phyloP scores from a whole-genome alignment of 371 early-diverging fungal genomes.

The Apophysomyces sp. region DNA sequence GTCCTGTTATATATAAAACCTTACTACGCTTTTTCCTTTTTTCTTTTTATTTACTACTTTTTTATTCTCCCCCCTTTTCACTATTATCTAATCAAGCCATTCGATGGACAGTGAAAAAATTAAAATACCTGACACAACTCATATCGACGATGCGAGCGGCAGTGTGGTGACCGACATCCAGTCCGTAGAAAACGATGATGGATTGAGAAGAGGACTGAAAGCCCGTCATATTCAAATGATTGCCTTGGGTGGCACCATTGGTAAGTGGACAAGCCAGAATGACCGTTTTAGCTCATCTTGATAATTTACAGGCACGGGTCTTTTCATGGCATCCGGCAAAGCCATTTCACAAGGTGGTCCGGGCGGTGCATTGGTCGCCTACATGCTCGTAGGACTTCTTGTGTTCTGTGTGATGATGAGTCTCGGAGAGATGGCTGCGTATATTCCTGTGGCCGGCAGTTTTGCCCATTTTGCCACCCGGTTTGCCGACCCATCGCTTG shows the following conservation, averaged over 20 bases:
- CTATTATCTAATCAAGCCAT: neutral
- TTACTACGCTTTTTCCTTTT: neutral
- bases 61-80: neutral
- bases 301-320: conserved; percentile 64
- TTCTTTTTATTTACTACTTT: neutral
- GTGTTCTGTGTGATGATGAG: conserved; percentile 78
- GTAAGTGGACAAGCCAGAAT: conserved; percentile 13
- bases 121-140: conserved; percentile 13
- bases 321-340: conserved; percentile 83
- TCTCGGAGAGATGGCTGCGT: conserved; percentile 83
- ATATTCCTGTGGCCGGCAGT: conserved; percentile 77
- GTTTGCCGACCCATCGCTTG: conserved; percentile 76
- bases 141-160: conserved; percentile 24
- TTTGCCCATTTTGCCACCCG: conserved; percentile 78
- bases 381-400: conserved; percentile 64
- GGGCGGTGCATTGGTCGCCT: conserved; percentile 72
- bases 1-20: too few species aligned
- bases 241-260: conserved; percentile 65
- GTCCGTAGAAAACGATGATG: neutral
- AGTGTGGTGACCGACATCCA: neutral
- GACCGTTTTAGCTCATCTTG: neutral
- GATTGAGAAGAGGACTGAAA: conserved; percentile 43
- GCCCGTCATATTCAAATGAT: conserved; percentile 64
- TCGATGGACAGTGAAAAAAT: conserved; percentile 12
- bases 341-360: conserved; percentile 74